These are phyloP conservation scores for Phyllostachys edulis DNA, from an alignment of 176 grass and related monocot genomes.

Conservation along the genomic window DNA sequence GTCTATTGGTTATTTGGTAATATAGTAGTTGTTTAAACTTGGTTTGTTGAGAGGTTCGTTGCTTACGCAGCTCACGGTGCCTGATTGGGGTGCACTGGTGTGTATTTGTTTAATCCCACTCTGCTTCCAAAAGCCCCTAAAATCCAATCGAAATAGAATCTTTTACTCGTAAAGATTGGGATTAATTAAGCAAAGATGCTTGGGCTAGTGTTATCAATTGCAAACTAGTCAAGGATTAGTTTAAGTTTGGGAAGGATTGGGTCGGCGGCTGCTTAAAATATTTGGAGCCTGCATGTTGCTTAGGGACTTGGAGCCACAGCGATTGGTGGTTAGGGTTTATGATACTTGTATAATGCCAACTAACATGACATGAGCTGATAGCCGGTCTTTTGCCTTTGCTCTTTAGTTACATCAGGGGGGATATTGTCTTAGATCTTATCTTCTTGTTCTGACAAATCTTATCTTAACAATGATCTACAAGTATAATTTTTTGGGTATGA, in stretches of 20 bases:
- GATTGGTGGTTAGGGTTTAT: conserved; percentile 1
- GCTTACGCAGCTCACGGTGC: background rate
- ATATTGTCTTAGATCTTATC: conserved; percentile 7
- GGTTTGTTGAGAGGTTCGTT: background rate
- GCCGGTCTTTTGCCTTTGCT: conserved; percentile 7
- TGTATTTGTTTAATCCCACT: conserved; percentile 17
- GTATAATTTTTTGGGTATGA: background rate
- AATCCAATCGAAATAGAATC: background rate
- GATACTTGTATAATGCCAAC: background rate
- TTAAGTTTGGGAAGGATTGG: background rate
- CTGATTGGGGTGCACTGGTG: background rate
- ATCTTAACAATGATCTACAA: background rate
- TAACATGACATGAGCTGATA: conserved; percentile 8
- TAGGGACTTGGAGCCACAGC: conserved; percentile 36
- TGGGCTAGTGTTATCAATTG: background rate
- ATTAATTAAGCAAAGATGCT: background rate
- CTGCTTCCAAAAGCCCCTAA: background rate
- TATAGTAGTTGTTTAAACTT: background rate
- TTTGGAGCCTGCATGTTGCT: conserved; percentile 23
- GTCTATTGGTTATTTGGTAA: background rate
- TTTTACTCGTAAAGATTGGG: background rate
- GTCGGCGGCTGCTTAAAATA: background rate
- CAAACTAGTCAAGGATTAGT: conserved; percentile 8
- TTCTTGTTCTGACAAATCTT: background rate
- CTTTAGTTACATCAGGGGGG: conserved; percentile 5